Evolutionary conservation across 1,284 basidiomycete genomes (phyloP).

Genomic region (Filobasidium uniguttulatum): DNA sequence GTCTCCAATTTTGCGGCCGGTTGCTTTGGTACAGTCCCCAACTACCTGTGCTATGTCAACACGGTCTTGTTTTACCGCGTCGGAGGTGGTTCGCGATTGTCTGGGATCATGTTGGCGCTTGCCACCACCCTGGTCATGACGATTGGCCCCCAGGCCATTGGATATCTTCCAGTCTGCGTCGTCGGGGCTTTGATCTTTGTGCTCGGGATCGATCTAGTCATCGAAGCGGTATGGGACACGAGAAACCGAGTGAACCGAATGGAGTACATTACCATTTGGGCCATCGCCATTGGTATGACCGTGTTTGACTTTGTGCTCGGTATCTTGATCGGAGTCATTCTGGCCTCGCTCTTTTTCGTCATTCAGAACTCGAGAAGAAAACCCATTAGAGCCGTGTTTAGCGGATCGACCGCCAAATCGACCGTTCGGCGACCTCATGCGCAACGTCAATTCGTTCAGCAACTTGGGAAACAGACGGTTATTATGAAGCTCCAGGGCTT

Average conservation of each 20-base stretch:
- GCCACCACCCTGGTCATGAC: slow-evolving; percentile 62
- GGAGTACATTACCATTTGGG: slow-evolving; percentile 44
- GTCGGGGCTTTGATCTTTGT: slow-evolving; percentile 89
- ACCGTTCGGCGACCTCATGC: slow-evolving; percentile 79
- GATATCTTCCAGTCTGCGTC: slow-evolving; percentile 75
- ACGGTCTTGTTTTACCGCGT: slow-evolving; percentile 89
- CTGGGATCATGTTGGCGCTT: slow-evolving; percentile 71
- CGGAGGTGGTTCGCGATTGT: slow-evolving; percentile 69
- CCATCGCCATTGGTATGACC: slow-evolving; percentile 74
- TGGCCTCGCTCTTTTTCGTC: slow-evolving; percentile 92
- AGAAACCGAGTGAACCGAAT: slow-evolving; percentile 67
- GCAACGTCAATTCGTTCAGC: slow-evolving; percentile 77
- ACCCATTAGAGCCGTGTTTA: slow-evolving; percentile 68
- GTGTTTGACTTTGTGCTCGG: slow-evolving; percentile 88
- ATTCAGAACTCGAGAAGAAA: slow-evolving; percentile 73
- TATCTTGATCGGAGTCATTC: slow-evolving; percentile 78
- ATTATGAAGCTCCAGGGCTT: slow-evolving; percentile 76
- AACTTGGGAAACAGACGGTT: slow-evolving; percentile 82
- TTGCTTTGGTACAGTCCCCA: slow-evolving; percentile 52
- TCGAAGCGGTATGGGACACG: slow-evolving; percentile 94
- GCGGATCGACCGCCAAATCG: slow-evolving; percentile 67
- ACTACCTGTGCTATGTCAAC: slow-evolving; percentile 58
- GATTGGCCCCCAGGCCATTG: slow-evolving; percentile 57
- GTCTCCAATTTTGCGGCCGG: slow-evolving; percentile 80
- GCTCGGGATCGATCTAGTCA: slow-evolving; percentile 82